Evolutionary conservation across 1,284 basidiomycete species (phyloP), one percentile per base, ranked within the genome.

Genomic region (Leccinum pallidistipes): DNA sequence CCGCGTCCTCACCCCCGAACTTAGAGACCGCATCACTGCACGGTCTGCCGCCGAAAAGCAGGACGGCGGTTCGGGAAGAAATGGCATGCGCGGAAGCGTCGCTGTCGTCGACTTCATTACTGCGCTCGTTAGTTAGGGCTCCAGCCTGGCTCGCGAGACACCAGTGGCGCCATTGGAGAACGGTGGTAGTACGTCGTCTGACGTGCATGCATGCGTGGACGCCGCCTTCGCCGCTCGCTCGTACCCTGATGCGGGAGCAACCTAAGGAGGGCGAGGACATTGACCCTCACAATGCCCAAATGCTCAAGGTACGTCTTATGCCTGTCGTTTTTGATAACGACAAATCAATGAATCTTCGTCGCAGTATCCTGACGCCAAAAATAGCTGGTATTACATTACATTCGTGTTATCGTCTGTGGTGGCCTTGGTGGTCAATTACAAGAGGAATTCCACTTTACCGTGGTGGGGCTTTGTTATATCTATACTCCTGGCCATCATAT

Each of bases 1-100:
- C 0, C 82, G 93, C 36, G 82, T 95, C 14, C 91, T 92, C 68
- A 94, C 94, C 0, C 92, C 94, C 6, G 91, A 94, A 74, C n/a
- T n/a, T n/a, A 78, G 81, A 0, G 91, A 94, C 65, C 81, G 84
- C 54, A 62, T 69, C 6, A 72, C 77, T 27, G 14, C 49, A 24
- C 68, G 69, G 9, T 66, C 70, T 6, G 68, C 74, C 43, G 70
- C 74, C 32, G 74, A 66, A 57, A 73, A 68, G 68, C 65, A 69
- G 18, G 74, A 71, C 57, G 64, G 65, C 21, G 64, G 67, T 58
- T 64, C 66, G 43, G 69, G 69, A 45, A 65, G 55, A 8, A 66
- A 64, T 54, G 58, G 43, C 18, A 45, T 71, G 58, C 66, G 71
- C 21, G 72, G 75, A 32, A 79, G 83, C n/a, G 79, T 87, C 14